Base-by-base conservation (phyloP, 202 grass and related monocot genomes). In the Carex arenaria region DNA sequence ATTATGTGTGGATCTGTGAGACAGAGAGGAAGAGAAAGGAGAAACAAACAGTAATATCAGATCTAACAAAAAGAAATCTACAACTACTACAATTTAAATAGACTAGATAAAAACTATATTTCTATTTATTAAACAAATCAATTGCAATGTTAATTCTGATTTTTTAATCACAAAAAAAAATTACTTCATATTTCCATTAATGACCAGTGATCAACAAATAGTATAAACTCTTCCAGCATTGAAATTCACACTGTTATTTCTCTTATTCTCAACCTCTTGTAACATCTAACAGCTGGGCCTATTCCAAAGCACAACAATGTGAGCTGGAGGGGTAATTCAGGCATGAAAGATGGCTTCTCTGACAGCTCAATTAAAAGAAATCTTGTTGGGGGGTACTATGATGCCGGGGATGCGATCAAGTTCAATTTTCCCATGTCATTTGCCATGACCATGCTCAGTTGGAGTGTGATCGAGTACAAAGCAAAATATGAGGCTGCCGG, bases 391-490 rank as follows among this genome's bases (percentile, higher is more conserved):
- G 94, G 94, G n/a, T 97, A 87, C 85, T 97, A 97, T 52, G 94
- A 97, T 7, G 94, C 94, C 4, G 94, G 94, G 18, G 94, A 97
- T 69, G 94, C 94, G 30, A 97, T 97, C 90, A 97, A 97, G 89
- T 97, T 97, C 89, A 97, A 97, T 80, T 97, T 90, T 59, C 94
- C 94, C 59, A 97, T 97, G 94, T 91, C 94, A 66, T 97, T 89
- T 86, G 91, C 94, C 86, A 97, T 97, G 94, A 97, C 94, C 79
- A 94, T 97, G 94, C 92, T 97, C 81, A 97, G 94, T 87, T 97
- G 94, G 94, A 97, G 89, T 17, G 94, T 97, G 69, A 97, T 97
- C 56, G 94, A 97, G 90, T 97, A 97, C 87, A 91, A 7, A 61
- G 92, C 92, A 7, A 97, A 94, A 78, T 97, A 90, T 26, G 94